Evolutionary conservation across 2,329 filamentous ascomycete genomes (phyloP), one percentile per base, ranked within the genome.

Genomic region (Epichloe aotearoae): DNA sequence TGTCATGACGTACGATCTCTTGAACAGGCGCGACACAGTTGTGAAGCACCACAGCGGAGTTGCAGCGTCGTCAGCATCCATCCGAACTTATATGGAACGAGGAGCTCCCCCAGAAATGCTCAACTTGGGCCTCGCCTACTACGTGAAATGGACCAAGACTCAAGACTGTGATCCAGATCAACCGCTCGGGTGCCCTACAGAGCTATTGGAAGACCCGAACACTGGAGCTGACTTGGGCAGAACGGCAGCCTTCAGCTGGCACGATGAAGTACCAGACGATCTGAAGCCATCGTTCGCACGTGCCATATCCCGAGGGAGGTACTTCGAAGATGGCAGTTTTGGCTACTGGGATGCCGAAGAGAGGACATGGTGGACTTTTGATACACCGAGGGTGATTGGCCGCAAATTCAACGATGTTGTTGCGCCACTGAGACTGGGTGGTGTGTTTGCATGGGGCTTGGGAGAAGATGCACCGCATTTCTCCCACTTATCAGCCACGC

Each of bases 371-470:
- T 89, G 85, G 85, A 82, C 82, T 0, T 88, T 82, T 71, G 86
- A 89, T 53, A 84, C 80, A 0, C 71, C 75, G 0, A 70, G 72
- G 7, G 71, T 80, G 12, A 81, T 89, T 47, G 57, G 63, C 12
- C 68, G 69, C 51, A 89, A 89, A 67, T 79, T 87, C 52, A 66
- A 72, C 3, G 62, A 74, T 4, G 73, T 89, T 37, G 71, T 86
- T 3, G 66, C 71, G 33, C 69, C 69, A 34, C 73, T 75, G 60
- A 64, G 68, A 1, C 63, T 88, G 0, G 84, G 84, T 1, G 85
- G 86, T 15, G 78, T 86, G 4, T 87, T 88, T 73, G 83, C 84
- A 1, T 88, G 84, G 84, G 83, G 81, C 19, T 59, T 88, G 52
- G 84, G 82, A 2, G 83, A 88, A 65, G 84, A 88, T 52, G 74